Conservation (phyloP, 78 protist genomes). For the Dictyostelium firmibasis region DNA sequence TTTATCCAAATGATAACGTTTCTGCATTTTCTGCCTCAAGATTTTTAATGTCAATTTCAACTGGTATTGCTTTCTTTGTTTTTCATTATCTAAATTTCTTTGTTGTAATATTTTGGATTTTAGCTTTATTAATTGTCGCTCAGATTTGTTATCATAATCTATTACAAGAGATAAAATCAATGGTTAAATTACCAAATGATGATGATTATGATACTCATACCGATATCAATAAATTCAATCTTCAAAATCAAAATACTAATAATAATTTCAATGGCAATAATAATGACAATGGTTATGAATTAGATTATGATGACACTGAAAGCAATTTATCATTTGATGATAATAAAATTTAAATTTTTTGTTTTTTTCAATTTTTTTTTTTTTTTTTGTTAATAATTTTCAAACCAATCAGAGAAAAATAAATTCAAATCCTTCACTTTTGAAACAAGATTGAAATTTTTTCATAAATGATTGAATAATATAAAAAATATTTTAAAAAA, state of each 20-base stretch:
- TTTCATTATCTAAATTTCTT: background rate
- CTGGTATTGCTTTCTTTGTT: slow-evolving; percentile 7
- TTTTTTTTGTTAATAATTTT: no score
- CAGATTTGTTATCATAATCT: background rate
- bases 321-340: background rate
- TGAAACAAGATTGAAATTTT: no score
- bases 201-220: background rate
- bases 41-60: background rate
- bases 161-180: background rate
- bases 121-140: background rate
- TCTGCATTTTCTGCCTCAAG: slow-evolving; percentile 23
- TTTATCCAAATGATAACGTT: slow-evolving; percentile 29
- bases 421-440: no score
- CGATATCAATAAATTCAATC: background rate
- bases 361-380: no score
- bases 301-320: background rate
- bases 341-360: background rate
- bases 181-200: background rate
- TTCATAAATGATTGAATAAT: no score
- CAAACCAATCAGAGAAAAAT: no score
- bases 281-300: background rate
- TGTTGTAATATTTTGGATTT: background rate
- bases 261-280: background rate
- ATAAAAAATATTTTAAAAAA: no score
- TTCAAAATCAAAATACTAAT: background rate